Conservation (phyloP, 2,329 filamentous ascomycete species). For the Fusarium euwallaceae region DNA sequence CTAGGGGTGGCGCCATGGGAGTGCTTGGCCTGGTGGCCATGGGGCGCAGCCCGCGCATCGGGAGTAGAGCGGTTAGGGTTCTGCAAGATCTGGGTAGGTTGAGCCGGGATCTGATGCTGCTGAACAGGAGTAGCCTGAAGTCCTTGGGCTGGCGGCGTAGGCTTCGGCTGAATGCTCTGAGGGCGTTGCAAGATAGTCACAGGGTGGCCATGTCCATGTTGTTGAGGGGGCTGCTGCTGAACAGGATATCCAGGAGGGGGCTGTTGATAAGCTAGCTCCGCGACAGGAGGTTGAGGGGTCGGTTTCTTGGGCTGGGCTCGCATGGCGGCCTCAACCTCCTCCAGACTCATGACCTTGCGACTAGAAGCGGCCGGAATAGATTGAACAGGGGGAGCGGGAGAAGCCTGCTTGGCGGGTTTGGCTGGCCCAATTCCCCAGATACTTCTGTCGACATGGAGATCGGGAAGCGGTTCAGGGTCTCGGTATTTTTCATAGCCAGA, state of each 20-base stretch:
- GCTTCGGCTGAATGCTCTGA: slow-evolving; percentile 57
- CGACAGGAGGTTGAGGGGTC: slow-evolving; percentile 49
- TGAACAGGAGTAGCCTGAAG: slow-evolving; percentile 46
- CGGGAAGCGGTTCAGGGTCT: slow-evolving; percentile 85
- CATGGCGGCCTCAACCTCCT: slow-evolving; percentile 97
- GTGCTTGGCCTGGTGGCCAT: slow-evolving; percentile 58
- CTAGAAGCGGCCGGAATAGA: slow-evolving; percentile 49
- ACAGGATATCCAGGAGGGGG: slow-evolving; percentile 41
- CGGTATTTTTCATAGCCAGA: slow-evolving; percentile 94
- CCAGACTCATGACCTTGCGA: slow-evolving; percentile 92
- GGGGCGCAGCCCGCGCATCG: slow-evolving; percentile 57
- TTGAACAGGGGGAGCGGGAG: slow-evolving; percentile 46
- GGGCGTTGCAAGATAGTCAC: slow-evolving; percentile 70
- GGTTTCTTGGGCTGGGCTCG: slow-evolving; percentile 74
- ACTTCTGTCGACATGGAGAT: slow-evolving; percentile 91
- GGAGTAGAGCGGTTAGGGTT: slow-evolving; percentile 77
- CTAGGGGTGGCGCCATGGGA: slow-evolving; percentile 64
- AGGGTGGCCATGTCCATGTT: slow-evolving; percentile 60
- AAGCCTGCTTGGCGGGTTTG: slow-evolving; percentile 55
- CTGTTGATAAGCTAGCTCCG: slow-evolving; percentile 49
- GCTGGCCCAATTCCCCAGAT: slow-evolving; percentile 85
- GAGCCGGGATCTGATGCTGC: slow-evolving; percentile 58
- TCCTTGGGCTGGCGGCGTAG: slow-evolving; percentile 54
- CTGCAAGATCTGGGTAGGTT: slow-evolving; percentile 82
- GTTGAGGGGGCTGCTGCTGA: slow-evolving; percentile 51